Percentiles rank a stretch among this genome's conserved stretches.
These are phyloP conservation scores for Cantharellus cinnabarinus DNA, from an alignment of 768 basidiomycete genomes.

Conservation along the genomic window DNA sequence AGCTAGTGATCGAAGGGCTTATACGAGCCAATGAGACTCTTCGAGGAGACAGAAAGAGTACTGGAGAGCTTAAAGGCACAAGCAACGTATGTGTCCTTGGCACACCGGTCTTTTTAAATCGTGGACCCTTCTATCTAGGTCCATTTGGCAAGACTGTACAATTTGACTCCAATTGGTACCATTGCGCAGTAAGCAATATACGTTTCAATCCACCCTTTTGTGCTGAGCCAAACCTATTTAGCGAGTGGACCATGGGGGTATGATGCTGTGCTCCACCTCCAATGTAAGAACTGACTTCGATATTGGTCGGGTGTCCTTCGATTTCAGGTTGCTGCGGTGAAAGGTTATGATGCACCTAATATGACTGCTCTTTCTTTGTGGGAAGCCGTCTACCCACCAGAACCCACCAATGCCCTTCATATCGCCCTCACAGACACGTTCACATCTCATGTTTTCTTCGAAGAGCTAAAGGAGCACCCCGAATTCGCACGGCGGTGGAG, in stretches of 20 bases:
- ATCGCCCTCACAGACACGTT: constrained; percentile 92
- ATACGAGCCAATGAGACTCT: constrained; percentile 38
- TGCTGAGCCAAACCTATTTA: constrained; percentile 11
- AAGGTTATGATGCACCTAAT: constrained; percentile 66
- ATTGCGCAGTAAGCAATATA: constrained; percentile 53
- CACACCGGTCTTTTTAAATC: not conserved
- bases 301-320: not conserved
- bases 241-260: constrained; percentile 88
- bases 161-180: constrained; percentile 48
- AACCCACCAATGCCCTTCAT: constrained; percentile 19
- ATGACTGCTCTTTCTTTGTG: constrained; percentile 58
- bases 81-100: constrained; percentile 47
- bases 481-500: constrained; percentile 52
- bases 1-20: constrained; percentile 51
- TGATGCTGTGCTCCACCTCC: constrained; percentile 5
- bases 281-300: not conserved
- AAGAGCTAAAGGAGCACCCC: constrained; percentile 24
- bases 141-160: constrained; percentile 63
- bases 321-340: constrained; percentile 53
- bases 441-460: constrained; percentile 69
- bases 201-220: no score
- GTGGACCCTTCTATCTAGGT: constrained; percentile 28
- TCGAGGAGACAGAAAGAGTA: constrained; percentile 13
- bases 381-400: constrained; percentile 47
- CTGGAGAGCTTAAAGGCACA: constrained; percentile 54